Percentiles rank a stretch among this genome's conserved stretches.
These are phyloP conservation scores for Carex cristatella DNA, from an alignment of 176 grass and related monocot genomes.

Conservation along the genomic window DNA sequence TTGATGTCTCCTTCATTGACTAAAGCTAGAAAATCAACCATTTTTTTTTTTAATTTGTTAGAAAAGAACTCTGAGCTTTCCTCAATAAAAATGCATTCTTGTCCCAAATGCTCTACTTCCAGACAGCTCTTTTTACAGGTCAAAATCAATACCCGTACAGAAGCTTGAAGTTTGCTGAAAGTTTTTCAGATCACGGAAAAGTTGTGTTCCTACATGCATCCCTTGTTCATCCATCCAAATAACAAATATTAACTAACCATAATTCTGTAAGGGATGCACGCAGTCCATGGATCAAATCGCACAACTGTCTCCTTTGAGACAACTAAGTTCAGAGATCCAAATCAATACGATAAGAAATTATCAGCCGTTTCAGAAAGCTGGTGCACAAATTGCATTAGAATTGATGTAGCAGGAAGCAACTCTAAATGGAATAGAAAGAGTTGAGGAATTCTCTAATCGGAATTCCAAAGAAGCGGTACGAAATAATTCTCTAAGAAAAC, in stretches of 20 bases:
- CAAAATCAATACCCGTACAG: neutral
- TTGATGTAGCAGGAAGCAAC: neutral
- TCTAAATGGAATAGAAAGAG: neutral
- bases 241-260: neutral
- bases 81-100: neutral
- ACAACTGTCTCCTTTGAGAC: neutral
- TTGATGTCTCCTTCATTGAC: neutral
- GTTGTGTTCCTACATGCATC: neutral
- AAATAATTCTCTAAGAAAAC: slow-evolving; percentile 7
- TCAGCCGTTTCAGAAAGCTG: neutral
- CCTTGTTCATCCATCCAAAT: neutral
- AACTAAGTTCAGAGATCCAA: slow-evolving; percentile 22
- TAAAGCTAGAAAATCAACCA: neutral
- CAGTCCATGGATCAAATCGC: neutral
- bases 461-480: neutral
- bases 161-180: neutral
- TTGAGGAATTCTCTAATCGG: neutral
- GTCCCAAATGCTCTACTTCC: neutral
- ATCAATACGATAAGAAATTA: neutral
- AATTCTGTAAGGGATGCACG: neutral
- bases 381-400: slow-evolving; percentile 2
- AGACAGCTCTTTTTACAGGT: neutral
- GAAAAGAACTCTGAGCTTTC: neutral
- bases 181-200: neutral
- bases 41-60: neutral